Evolutionary conservation across 164 flowering plant species (phyloP).

Genomic region (Houttuynia cordata): DNA sequence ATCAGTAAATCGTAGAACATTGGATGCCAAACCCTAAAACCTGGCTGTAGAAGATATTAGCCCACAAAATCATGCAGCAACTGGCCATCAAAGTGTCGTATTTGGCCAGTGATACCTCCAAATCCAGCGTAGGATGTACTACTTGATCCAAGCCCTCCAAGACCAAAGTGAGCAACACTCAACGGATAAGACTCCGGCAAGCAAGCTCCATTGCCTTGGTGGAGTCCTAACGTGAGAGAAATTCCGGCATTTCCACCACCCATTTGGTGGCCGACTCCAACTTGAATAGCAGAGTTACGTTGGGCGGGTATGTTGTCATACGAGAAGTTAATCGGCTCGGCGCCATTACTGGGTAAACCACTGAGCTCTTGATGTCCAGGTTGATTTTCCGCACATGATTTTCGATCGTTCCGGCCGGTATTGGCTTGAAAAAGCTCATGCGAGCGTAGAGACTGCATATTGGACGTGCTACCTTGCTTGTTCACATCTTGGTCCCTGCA

Average conservation of each 20-base stretch:
- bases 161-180: conserved; percentile 36
- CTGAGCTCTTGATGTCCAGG: conserved; percentile 30
- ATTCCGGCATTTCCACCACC: conserved; percentile 34
- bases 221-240: conserved; percentile 65
- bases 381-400: conserved; percentile 18
- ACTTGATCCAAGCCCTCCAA: conserved; percentile 19
- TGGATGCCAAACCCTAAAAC: background rate
- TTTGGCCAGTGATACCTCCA: conserved; percentile 32
- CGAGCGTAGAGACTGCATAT: conserved; percentile 11
- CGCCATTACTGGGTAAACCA: conserved; percentile 8
- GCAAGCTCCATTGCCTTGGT: conserved; percentile 41
- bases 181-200: conserved; percentile 37
- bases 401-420: conserved; percentile 21
- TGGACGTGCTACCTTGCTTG: conserved; percentile 17
- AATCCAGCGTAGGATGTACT: conserved; percentile 24
- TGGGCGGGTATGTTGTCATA: conserved; percentile 24
- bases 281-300: conserved; percentile 15
- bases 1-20: no score
- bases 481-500: conserved; percentile 17
- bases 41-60: conserved; percentile 4
- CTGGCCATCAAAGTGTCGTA: conserved; percentile 39
- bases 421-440: conserved; percentile 21
- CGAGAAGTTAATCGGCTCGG: conserved; percentile 21
- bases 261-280: conserved; percentile 14
- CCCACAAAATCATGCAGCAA: conserved; percentile 57